Evolutionary conservation across 176 grass and related monocot species (phyloP).

Genomic region (Carex myosuroides): DNA sequence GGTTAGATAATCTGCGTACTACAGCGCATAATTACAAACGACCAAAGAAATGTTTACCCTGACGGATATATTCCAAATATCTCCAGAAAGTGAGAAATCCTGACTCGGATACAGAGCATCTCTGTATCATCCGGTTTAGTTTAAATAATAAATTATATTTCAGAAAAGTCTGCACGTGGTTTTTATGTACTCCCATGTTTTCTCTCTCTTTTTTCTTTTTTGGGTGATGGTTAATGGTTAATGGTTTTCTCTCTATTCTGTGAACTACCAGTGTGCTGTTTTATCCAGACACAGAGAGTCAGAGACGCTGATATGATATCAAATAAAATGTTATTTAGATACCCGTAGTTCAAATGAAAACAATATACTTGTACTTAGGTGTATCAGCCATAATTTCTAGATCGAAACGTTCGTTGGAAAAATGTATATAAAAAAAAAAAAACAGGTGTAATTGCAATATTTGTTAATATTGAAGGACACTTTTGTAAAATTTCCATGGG

Average conservation of each 20-base stretch:
- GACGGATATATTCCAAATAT: not conserved
- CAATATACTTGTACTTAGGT: too few species aligned
- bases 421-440: not conserved
- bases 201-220: not conserved
- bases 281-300: not conserved
- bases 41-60: not conserved
- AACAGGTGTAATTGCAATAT: not conserved
- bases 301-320: not conserved
- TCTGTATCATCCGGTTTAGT: not conserved
- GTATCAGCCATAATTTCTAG: too few species aligned
- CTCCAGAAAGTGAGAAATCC: not conserved
- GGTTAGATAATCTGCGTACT: not conserved
- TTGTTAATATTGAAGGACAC: not conserved
- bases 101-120: conserved; percentile 21
- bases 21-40: not conserved
- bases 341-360: too few species aligned
- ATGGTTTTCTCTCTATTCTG: not conserved
- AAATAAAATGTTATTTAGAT: not conserved
- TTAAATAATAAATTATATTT: not conserved
- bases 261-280: not conserved
- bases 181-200: not conserved
- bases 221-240: not conserved
- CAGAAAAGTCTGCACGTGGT: not conserved
- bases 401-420: not conserved
- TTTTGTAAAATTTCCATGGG: not conserved